Base-by-base conservation (phyloP, 805 yeast genomes). In the Kregervanrija delftensis region DNA sequence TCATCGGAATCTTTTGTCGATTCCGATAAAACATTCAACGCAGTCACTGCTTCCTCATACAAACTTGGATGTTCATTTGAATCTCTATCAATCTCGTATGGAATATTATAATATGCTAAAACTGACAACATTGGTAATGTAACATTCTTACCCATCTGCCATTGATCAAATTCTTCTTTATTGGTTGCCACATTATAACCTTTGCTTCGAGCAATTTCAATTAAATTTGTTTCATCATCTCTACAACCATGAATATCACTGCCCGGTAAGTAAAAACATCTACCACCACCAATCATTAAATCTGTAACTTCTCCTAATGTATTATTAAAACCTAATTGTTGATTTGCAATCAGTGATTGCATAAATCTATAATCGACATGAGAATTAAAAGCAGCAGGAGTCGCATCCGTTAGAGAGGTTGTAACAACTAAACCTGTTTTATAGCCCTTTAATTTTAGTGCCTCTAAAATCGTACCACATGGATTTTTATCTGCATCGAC, bases 351-450 rank as follows among this genome's bases (percentile, higher is more conserved):
- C 63, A 80, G 70, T 58, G 85, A 90, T 62, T 89, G 95, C 67
- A 84, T 86, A 53, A 67, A 73, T 58, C 98, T 74, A 58, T 69
- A 74, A 51, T 81, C 81, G 11, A 74, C 93, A 61, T 90, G 98
- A 2, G 95, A 56, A 35, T 87, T 79, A 61, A 88, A 90, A 0
- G 90, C 80, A 11, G 96, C 96, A 0, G 97, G 97, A 0, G 97
- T 90, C 12, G 97, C 97, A 60, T 90, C 97, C 8, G 96, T 87
- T 52, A 90, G 77, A 50, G 95, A 75, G 0, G 97, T 89, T 28
- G 96, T 90, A 30, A 89, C 96, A 22, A 90, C 97, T 41, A 90
- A 68, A 0, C 97, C 98, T 0, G 97, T 90, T 54, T 71, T 63
- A 64, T 81, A 87, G 1, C 96, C 96, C 47, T 76, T 70, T 45